phyloP scores from a whole-genome alignment of 345 rosid species.

The Salix dunnii region DNA sequence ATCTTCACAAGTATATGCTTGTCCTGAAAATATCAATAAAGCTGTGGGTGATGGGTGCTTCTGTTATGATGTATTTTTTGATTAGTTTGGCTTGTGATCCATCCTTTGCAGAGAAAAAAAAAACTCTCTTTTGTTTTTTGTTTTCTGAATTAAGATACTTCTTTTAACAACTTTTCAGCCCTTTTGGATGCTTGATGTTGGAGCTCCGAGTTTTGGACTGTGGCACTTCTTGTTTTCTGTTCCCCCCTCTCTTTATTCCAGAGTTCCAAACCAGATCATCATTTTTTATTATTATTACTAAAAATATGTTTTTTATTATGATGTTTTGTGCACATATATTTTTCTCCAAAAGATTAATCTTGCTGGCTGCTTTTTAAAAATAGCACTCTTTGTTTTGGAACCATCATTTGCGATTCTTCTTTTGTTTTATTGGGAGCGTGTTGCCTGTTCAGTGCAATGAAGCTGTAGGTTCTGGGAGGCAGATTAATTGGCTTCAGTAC shows the following conservation, averaged over 20 bases:
- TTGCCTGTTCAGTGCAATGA: slow-evolving; percentile 24
- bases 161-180: slow-evolving; percentile 41
- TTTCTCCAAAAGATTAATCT: background rate
- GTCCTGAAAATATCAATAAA: slow-evolving; percentile 12
- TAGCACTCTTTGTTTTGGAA: slow-evolving; percentile 22
- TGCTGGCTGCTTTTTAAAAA: too few species aligned
- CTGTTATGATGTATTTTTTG: slow-evolving; percentile 18
- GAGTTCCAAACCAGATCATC: background rate
- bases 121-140: slow-evolving; percentile 2
- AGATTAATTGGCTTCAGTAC: slow-evolving; percentile 22
- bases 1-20: background rate
- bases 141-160: slow-evolving; percentile 28
- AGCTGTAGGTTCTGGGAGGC: slow-evolving; percentile 25
- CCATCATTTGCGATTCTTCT: slow-evolving; percentile 31
- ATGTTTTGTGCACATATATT: slow-evolving; percentile 8
- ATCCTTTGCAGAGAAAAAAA: slow-evolving; percentile 2
- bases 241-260: background rate
- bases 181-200: slow-evolving; percentile 47
- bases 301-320: slow-evolving; percentile 4
- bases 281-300: background rate
- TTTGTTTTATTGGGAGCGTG: slow-evolving; percentile 27
- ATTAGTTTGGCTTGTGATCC: slow-evolving; percentile 8
- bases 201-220: slow-evolving; percentile 48
- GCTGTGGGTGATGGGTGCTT: slow-evolving; percentile 8
- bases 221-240: slow-evolving; percentile 26